Base-by-base conservation (phyloP, 2,329 filamentous ascomycete genomes). In the Verticillium nubilum region DNA sequence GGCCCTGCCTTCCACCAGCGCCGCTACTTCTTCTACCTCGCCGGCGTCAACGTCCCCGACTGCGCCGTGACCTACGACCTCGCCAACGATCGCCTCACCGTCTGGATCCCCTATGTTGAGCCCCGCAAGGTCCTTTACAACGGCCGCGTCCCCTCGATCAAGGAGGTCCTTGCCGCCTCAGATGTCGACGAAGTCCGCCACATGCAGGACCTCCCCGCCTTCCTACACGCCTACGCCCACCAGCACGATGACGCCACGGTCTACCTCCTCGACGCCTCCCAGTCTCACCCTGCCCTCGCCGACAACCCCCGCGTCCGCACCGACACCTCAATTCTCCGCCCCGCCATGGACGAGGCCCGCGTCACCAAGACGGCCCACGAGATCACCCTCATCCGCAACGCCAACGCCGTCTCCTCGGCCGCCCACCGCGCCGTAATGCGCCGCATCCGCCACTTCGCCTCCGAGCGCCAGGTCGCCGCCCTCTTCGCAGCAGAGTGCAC, bases 301-400 rank as follows among this genome's bases (percentile, higher is more conserved):
- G 67, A 68, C 19, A 64, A 64, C 31, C 56, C 71, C 58, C 68
- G 68, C 35, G 61, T 63, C 6, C 62, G 57, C 33, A 73, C 87
- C 63, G 79, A 89, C 70, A 72, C 73, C 52, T 69, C 71, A 15
- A 75, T 73, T 10, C 79, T 97, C 10, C 82, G 83, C 63, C 81
- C 82, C 1, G 90, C 90, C 56, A 93, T 97, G 74, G 89, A 97
- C 69, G 82, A 86, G 58, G 88, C 89, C 25, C 88, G 94, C 31
- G 88, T 94, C 1, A 80, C 91, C 73, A 98, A 98, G 77, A 88
- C 90, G 54, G 81, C 84, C n/a, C 91, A 96, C 70, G 94, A 99
- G 70, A 81, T 98, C 57, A 86, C 85, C 4, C 83, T 95, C 65
- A 89, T 98, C 68, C 86, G 89, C 17, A 86, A 87, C 60, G 94